These are phyloP conservation scores for Naegleria lovaniensis DNA, from an alignment of 208 protist species.

Conservation along the genomic window DNA sequence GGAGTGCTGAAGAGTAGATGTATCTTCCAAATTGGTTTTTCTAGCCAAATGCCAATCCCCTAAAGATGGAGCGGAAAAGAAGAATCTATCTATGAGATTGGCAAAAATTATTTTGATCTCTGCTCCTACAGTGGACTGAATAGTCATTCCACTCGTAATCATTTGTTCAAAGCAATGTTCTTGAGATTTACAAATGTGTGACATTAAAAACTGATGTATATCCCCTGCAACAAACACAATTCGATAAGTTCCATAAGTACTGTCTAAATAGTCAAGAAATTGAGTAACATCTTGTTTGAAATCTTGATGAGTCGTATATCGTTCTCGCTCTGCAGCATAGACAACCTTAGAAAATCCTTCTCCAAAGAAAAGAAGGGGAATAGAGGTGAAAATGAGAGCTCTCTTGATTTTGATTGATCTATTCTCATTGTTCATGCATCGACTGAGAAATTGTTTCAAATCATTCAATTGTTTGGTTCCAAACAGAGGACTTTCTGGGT, in stretches of 20 bases:
- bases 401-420: not conserved
- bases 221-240: not conserved
- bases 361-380: not conserved
- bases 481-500: not conserved
- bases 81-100: not conserved
- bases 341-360: not conserved
- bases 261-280: not conserved
- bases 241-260: not conserved
- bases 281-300: not conserved
- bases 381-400: not conserved
- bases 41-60: not conserved
- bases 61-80: not conserved
- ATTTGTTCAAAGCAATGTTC: not conserved
- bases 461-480: not conserved
- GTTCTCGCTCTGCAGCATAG: not conserved
- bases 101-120: not conserved
- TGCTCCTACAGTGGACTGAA: not conserved
- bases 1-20: not conserved
- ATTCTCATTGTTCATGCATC: not conserved
- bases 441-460: not conserved
- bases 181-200: not conserved
- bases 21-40: not conserved
- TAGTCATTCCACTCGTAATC: constrained; percentile 1
- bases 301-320: not conserved
- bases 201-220: constrained; percentile 10